phyloP scores from a whole-genome alignment of 202 grass and related monocot genomes.

The Dendrocalamus latiflorus region DNA sequence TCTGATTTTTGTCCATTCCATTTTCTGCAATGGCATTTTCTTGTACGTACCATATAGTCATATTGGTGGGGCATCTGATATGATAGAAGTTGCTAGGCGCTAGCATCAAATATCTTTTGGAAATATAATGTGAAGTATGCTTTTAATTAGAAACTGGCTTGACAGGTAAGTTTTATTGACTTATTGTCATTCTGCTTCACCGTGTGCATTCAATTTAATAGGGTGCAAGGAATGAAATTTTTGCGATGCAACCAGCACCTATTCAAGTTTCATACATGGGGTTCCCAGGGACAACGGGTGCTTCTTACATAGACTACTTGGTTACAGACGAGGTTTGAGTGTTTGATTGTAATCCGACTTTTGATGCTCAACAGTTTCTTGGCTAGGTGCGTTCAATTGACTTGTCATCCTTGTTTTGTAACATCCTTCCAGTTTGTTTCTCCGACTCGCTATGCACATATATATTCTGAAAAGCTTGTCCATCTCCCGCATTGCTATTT shows the following conservation, averaged over 20 bases:
- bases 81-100: background rate
- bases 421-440: constrained; percentile 71
- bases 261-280: constrained; percentile 95
- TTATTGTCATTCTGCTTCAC: background rate
- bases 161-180: background rate
- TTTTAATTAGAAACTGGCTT: background rate
- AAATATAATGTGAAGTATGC: background rate
- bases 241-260: constrained; percentile 73
- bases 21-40: too few species aligned
- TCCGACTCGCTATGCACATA: constrained; percentile 57
- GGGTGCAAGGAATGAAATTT: constrained; percentile 95
- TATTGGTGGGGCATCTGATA: background rate
- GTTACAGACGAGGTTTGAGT: constrained; percentile 67
- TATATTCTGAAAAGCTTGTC: constrained; percentile 88
- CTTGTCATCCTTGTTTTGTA: constrained; percentile 1
- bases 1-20: too few species aligned
- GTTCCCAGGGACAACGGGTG: constrained; percentile 81
- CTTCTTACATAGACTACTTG: constrained; percentile 78
- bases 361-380: background rate
- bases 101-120: background rate
- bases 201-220: constrained; percentile 22
- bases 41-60: background rate
- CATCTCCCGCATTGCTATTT: constrained; percentile 90
- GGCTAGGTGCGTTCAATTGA: background rate
- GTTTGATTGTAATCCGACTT: constrained; percentile 1